A percentile compares a stretch with the other conserved stretches of the same genome.
Evolutionary conservation across 495 filamentous ascomycete genomes (phyloP).

Genomic region (Hypoxylon lenormandii): DNA sequence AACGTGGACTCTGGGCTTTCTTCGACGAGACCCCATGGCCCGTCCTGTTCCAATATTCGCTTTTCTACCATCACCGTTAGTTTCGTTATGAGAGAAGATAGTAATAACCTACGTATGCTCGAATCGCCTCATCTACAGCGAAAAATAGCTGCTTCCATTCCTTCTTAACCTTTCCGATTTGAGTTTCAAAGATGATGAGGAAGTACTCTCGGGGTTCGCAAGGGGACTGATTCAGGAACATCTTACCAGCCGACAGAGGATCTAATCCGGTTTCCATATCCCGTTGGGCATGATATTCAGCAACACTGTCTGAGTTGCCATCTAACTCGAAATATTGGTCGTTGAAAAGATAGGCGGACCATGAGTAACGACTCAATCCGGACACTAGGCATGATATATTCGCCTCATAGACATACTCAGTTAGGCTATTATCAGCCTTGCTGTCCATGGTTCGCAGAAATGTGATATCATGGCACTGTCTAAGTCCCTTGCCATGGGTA

Average conservation of each 20-base stretch:
- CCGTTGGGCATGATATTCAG: slow-evolving; percentile 1
- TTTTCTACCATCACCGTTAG: background rate
- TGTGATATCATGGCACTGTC: slow-evolving; percentile 20
- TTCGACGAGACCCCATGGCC: background rate
- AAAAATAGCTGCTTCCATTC: slow-evolving; percentile 10
- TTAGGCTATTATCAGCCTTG: slow-evolving; percentile 14
- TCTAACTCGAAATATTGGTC: slow-evolving; percentile 18
- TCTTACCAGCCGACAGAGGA: slow-evolving; percentile 19
- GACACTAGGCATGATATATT: slow-evolving; percentile 14
- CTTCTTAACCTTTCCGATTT: background rate
- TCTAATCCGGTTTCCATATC: background rate
- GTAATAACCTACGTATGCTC: slow-evolving; percentile 8
- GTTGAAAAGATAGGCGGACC: slow-evolving; percentile 22
- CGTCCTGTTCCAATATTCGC: background rate
- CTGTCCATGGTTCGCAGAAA: slow-evolving; percentile 19
- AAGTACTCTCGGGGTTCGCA: slow-evolving; percentile 17
- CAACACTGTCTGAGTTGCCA: slow-evolving; percentile 2
- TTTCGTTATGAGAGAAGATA: background rate
- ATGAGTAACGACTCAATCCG: slow-evolving; percentile 7
- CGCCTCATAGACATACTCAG: slow-evolving; percentile 21
- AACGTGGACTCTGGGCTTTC: background rate
- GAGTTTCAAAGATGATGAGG: slow-evolving; percentile 2
- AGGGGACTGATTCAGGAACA: background rate
- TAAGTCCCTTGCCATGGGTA: background rate
- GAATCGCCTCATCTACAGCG: slow-evolving; percentile 5